Base-by-base conservation (phyloP, 2,329 filamentous ascomycete species). In the Claviceps paspali region DNA sequence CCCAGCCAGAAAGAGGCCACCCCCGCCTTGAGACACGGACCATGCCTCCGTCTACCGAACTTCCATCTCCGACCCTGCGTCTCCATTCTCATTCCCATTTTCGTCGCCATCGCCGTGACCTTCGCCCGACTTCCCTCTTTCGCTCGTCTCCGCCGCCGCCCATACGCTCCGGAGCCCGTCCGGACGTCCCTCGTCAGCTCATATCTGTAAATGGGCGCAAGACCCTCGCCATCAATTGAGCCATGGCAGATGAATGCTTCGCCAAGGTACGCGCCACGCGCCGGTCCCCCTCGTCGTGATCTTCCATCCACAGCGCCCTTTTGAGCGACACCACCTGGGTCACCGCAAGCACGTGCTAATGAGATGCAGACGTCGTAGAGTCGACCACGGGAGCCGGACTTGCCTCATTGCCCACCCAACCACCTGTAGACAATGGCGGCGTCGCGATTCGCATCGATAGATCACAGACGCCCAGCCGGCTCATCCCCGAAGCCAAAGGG, bases 401-500 rank as follows among this genome's bases (percentile, higher is more conserved):
- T 42, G 42, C 45, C 40, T 41, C 43, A 45, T 49, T 41, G 44
- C 50, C 43, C n/a, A 46, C 43, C 47, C 42, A 47, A 48, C n/a
- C 38, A 52, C 47, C n/a, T n/a, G 59, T 40, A 52, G 47, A 60
- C 47, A 48, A 67, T 67, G 64, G 61, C 64, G 47, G 57, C 63
- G 38, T 60, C 63, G 49, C 61, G 63, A 48, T 65, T 63, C 49
- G 55, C 59, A 41, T 47, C 59, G 42, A 54, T 58, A 51, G 65
- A 69, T 50, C 56, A 67, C 44, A 64, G 65, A 49, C 64, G 65
- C 41, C 65, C 67, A 49, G 63, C 70, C 45, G 67, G 67, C 45
- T 74, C 41, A 6, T 43, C 70, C 41, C 70, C 70, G 28, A 64
- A 68, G 53, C 65, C 68, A 21, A 75, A 73, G 52, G 63, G 62